Base-by-base conservation (phyloP, 768 basidiomycete genomes). In the Leccinum barrowsii region DNA sequence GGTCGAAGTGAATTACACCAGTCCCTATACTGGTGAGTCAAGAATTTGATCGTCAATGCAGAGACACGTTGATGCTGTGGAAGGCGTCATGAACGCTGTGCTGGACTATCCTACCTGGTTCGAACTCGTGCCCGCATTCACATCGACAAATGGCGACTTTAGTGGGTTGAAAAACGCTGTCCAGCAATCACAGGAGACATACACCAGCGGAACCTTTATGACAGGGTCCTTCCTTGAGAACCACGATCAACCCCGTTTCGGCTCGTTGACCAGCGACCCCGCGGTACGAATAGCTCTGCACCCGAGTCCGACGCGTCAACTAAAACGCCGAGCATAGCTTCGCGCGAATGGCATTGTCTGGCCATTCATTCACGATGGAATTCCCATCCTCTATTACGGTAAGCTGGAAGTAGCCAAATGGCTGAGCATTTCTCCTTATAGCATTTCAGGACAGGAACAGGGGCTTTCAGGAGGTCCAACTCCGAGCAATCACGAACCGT, bases 401-500 rank as follows among this genome's bases (percentile, higher is more conserved):
- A 50, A 22, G 64, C 53, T 2, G 3, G 7, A 0, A 7, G 13
- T 40, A 42, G 11, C 28, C 10, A 2, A 3, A 21, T 44, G 5
- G 3, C 22, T 34, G 6, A 22, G 6, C 8, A 13, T 19, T 12
- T 30, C 3, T 24, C 30, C 22, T 61, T 19, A 63, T 3, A 21
- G 6, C 3, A 11, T 15, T 11, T 30, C 54, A 78, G 78, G 78
- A 21, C 81, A 81, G 58, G 82, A 83, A 61, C 82, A 83, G 59
- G 77, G 76, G 13, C 77, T 80, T 57, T 67, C 71, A 37, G 82
- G 82, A 11, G 78, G 76, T 7, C 55, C 69, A 24, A 73, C 75
- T 50, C 82, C 82, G 1, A 68, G 64, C 19, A 83, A 83, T 66
- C 82, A 81, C 59, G 82, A 83, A 65, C 77, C 82, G 79, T 80